A percentile compares a stretch with the other conserved stretches of the same genome.
Evolutionary conservation across 805 yeast genomes (phyloP).

Genomic region (Groenewaldozyma tartarivorans): DNA sequence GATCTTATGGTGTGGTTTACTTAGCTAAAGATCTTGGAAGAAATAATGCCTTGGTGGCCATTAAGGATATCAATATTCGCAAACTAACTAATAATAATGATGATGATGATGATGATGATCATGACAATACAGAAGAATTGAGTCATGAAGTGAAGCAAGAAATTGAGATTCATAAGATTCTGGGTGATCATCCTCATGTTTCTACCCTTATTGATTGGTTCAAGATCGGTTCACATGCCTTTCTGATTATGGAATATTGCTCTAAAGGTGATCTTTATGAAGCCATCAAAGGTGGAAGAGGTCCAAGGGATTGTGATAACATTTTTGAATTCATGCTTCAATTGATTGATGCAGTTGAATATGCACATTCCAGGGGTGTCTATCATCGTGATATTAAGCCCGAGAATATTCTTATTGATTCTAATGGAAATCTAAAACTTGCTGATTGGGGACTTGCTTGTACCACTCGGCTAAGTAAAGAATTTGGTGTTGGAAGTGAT

Average conservation of each 20-base stretch:
- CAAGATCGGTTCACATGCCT: slow-evolving; percentile 40
- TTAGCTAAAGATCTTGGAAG: slow-evolving; percentile 60
- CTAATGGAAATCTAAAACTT: slow-evolving; percentile 46
- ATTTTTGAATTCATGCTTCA: slow-evolving; percentile 49
- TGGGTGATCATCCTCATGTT: slow-evolving; percentile 71
- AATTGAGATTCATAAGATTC: slow-evolving; percentile 60
- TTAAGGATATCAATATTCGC: slow-evolving; percentile 51
- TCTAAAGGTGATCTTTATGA: slow-evolving; percentile 80
- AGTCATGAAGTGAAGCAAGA: slow-evolving; percentile 35
- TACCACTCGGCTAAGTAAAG: slow-evolving; percentile 45
- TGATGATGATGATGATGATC: slow-evolving; percentile 3
- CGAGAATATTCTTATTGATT: slow-evolving; percentile 71
- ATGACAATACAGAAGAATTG: not conserved
- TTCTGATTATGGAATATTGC: slow-evolving; percentile 78
- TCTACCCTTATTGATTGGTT: slow-evolving; percentile 67
- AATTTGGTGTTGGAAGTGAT: slow-evolving; percentile 83
- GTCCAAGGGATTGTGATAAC: slow-evolving; percentile 38
- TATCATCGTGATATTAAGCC: slow-evolving; percentile 95
- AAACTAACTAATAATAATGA: not conserved
- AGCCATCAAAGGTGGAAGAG: slow-evolving; percentile 58
- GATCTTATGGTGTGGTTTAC: slow-evolving; percentile 88
- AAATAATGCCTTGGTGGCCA: slow-evolving; percentile 57
- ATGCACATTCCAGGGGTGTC: slow-evolving; percentile 73
- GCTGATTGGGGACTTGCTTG: slow-evolving; percentile 92
- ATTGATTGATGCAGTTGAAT: slow-evolving; percentile 64